Percentiles rank a stretch among this genome's conserved stretches.
phyloP scores from a whole-genome alignment of 2,329 filamentous ascomycete genomes.

The Dryadomyces quercus-mongolicae region DNA sequence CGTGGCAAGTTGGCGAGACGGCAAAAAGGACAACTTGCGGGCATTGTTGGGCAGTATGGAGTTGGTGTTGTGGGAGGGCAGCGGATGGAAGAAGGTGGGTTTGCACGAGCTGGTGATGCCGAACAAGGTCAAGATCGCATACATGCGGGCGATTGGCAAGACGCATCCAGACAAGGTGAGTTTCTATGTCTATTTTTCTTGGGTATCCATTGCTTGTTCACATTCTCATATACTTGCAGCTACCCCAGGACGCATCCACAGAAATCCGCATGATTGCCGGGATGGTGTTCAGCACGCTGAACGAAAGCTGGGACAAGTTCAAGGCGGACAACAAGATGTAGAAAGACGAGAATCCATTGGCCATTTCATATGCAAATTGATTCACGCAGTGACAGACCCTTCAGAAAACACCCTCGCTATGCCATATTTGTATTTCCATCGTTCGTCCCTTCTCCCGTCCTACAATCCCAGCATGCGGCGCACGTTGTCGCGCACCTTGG shows the following conservation, averaged over 20 bases:
- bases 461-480: constrained; percentile 65
- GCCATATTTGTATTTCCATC: background rate
- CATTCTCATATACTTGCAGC: constrained; percentile 24
- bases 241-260: constrained; percentile 51
- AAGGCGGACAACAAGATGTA: constrained; percentile 56
- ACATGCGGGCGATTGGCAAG: constrained; percentile 99
- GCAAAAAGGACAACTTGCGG: constrained; percentile 84
- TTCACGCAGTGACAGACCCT: too few species aligned
- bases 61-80: constrained; percentile 77
- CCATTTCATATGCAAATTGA: too few species aligned
- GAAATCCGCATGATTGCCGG: constrained; percentile 55
- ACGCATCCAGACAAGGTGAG: constrained; percentile 95
- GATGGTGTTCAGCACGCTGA: constrained; percentile 54
- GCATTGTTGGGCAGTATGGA: constrained; percentile 81
- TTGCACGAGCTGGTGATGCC: constrained; percentile 87
- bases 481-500: constrained; percentile 72
- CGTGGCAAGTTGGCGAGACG: constrained; percentile 72
- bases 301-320: constrained; percentile 65
- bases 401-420: background rate
- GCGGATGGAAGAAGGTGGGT: constrained; percentile 93
- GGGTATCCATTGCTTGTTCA: constrained; percentile 1
- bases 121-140: constrained; percentile 91
- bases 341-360: constrained; percentile 3
- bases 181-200: background rate
- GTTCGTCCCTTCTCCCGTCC: background rate